Conservation (phyloP, 345 rosid genomes). For the Dimocarpus longan region DNA sequence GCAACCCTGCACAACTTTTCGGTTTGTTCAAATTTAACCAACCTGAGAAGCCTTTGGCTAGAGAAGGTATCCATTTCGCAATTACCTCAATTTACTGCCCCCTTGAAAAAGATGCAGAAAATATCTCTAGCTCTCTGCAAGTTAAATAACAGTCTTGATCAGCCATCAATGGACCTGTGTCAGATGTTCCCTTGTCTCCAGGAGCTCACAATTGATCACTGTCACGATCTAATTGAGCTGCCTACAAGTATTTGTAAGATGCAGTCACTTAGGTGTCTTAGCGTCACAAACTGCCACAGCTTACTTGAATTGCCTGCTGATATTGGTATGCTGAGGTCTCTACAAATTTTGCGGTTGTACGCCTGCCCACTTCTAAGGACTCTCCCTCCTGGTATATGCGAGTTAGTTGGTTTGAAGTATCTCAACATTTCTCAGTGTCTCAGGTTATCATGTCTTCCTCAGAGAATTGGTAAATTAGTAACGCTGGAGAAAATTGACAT, state of each 20-base stretch:
- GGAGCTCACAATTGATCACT: conserved; percentile 79
- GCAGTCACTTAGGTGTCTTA: conserved; percentile 55
- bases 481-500: conserved; percentile 85
- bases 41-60: conserved; percentile 83
- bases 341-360: conserved; percentile 61
- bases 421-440: conserved; percentile 83
- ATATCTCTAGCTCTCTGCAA: conserved; percentile 78
- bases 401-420: conserved; percentile 56
- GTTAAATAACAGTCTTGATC: conserved; percentile 58
- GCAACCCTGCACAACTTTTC: conserved; percentile 61
- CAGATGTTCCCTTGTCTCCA: conserved; percentile 59
- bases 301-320: conserved; percentile 52
- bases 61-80: conserved; percentile 67
- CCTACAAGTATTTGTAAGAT: conserved; percentile 59
- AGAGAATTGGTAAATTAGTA: conserved; percentile 50
- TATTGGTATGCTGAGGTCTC: conserved; percentile 51
- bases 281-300: conserved; percentile 88
- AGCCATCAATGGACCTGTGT: conserved; percentile 46
- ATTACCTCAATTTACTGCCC: conserved; percentile 44
- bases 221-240: conserved; percentile 63
- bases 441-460: conserved; percentile 58
- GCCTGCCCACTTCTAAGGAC: conserved; percentile 70
- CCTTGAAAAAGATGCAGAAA: conserved; percentile 54
- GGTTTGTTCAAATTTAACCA: conserved; percentile 47
- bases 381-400: conserved; percentile 62